Evolutionary conservation across 2,329 filamentous ascomycete genomes (phyloP).

Genomic region (Ceratocystis cacaofunesta): DNA sequence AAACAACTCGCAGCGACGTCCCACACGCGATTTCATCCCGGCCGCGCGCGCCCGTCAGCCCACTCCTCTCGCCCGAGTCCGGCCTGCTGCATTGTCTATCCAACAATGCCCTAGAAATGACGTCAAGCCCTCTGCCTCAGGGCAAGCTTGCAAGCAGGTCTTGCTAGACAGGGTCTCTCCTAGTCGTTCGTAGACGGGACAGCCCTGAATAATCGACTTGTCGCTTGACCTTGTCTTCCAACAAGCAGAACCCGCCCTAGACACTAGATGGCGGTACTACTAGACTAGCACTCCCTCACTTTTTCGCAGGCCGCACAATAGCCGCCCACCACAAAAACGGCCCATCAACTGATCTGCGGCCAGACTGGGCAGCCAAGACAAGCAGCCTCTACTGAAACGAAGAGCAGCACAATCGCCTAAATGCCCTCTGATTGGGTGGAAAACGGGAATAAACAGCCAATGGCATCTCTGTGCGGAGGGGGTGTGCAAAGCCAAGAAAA

Average conservation of each 20-base stretch:
- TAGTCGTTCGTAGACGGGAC: neutral
- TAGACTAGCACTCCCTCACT: too few relatives aligned
- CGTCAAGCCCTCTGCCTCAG: neutral
- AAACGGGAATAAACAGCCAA: neutral
- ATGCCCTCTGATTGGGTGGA: neutral
- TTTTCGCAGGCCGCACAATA: too few relatives aligned
- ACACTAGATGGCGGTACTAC: too few relatives aligned
- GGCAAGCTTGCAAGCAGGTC: neutral
- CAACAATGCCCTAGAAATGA: neutral
- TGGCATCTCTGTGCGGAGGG: neutral
- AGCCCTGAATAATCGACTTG: neutral
- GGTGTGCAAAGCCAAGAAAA: neutral
- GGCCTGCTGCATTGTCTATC: neutral
- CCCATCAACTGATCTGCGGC: too few relatives aligned
- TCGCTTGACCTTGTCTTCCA: neutral
- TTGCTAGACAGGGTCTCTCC: neutral
- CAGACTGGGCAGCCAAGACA: neutral
- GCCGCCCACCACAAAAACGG: too few relatives aligned
- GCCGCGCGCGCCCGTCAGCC: neutral
- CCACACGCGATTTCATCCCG: neutral
- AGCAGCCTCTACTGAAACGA: neutral
- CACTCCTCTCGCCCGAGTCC: neutral
- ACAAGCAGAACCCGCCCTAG: neutral
- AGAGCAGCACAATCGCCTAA: neutral
- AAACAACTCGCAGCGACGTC: neutral